Conservation (phyloP, 2,329 filamentous ascomycete genomes). For the Colletotrichum sp. region DNA sequence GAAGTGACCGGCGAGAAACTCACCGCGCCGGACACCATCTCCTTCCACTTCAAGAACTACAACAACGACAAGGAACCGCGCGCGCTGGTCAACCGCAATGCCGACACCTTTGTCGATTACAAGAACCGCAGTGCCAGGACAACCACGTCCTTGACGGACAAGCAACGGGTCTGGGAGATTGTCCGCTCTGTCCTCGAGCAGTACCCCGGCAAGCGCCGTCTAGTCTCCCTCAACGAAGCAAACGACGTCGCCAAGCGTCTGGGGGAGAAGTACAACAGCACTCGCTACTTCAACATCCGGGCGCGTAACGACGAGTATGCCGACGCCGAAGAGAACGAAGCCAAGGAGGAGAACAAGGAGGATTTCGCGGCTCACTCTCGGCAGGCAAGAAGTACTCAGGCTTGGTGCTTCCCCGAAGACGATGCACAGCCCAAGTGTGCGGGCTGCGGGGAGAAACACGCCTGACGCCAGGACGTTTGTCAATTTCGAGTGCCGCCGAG, state of each 20-base stretch:
- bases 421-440: background rate
- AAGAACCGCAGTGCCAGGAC: background rate
- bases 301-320: slow-evolving; percentile 30
- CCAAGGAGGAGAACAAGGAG: slow-evolving; percentile 24
- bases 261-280: slow-evolving; percentile 51
- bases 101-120: slow-evolving; percentile 8
- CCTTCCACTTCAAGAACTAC: background rate
- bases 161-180: slow-evolving; percentile 23
- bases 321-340: slow-evolving; percentile 27
- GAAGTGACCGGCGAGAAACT: slow-evolving; percentile 47
- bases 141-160: background rate
- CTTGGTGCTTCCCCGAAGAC: background rate
- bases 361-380: slow-evolving; percentile 34
- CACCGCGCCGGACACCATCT: slow-evolving; percentile 21
- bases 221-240: slow-evolving; percentile 61
- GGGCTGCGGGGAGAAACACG: background rate
- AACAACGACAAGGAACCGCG: background rate
- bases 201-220: slow-evolving; percentile 45
- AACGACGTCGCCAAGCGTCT: slow-evolving; percentile 63
- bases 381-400: background rate
- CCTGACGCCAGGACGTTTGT: background rate
- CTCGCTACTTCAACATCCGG: slow-evolving; percentile 40
- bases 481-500: background rate
- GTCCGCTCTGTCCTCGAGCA: slow-evolving; percentile 29
- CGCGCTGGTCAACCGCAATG: background rate